Conservation (phyloP, 2,329 filamentous ascomycete genomes). For the Bipolaris sorokiniana region DNA sequence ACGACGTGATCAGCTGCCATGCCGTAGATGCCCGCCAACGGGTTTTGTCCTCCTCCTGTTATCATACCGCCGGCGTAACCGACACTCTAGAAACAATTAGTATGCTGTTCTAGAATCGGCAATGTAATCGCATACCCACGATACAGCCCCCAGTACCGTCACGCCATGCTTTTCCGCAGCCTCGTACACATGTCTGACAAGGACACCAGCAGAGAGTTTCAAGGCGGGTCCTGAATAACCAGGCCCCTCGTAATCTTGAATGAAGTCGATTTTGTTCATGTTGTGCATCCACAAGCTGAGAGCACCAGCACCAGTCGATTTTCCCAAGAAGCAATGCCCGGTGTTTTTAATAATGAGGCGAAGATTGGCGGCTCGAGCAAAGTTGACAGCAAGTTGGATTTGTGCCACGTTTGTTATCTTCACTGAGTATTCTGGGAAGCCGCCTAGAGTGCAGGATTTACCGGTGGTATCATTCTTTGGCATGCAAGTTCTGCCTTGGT, state of each 20-base stretch:
- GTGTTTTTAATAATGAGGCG: conserved; percentile 43
- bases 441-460: conserved; percentile 33
- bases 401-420: conserved; percentile 33
- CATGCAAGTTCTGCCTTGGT: conserved; percentile 37
- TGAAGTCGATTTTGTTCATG: conserved; percentile 36
- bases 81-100: conserved; percentile 46
- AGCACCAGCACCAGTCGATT: conserved; percentile 30
- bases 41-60: conserved; percentile 60
- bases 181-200: conserved; percentile 37
- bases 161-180: conserved; percentile 31
- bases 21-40: conserved; percentile 54
- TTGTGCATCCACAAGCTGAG: conserved; percentile 42
- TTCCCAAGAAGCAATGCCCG: conserved; percentile 40
- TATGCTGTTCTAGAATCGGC: not conserved
- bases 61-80: conserved; percentile 52
- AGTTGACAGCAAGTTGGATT: conserved; percentile 39
- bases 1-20: conserved; percentile 35
- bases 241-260: conserved; percentile 28
- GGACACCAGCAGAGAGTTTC: conserved; percentile 38
- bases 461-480: conserved; percentile 30
- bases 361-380: conserved; percentile 33
- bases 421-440: conserved; percentile 36
- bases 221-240: conserved; percentile 39
- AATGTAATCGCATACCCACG: conserved; percentile 13
- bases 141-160: conserved; percentile 31